Conservation (phyloP, 768 basidiomycete genomes). For the Boletus insuetus region DNA sequence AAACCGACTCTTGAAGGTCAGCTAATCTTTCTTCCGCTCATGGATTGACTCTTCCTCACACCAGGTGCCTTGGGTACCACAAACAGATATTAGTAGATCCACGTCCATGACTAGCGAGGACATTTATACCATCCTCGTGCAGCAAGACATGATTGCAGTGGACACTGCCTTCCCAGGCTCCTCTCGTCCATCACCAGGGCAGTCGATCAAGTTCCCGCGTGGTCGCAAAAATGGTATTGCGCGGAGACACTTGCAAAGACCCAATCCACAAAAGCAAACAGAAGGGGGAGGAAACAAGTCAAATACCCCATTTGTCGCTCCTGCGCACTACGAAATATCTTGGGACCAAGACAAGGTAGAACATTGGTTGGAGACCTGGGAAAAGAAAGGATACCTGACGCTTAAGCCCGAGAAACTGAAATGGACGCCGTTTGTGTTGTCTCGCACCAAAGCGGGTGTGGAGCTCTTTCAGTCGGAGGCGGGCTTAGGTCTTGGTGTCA, state of each 20-base stretch:
- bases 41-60: conserved; percentile 14
- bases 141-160: conserved; percentile 71
- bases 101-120: conserved; percentile 95
- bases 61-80: conserved; percentile 19
- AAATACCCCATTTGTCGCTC: conserved; percentile 58
- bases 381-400: conserved; percentile 72
- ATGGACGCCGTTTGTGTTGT: conserved; percentile 90
- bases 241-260: conserved; percentile 59
- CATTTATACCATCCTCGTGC: conserved; percentile 67
- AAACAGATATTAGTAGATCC: conserved; percentile 72
- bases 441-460: conserved; percentile 38
- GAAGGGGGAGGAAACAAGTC: conserved; percentile 34
- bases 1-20: conserved; percentile 73
- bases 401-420: conserved; percentile 83
- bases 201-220: conserved; percentile 71
- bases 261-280: conserved; percentile 43
- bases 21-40: conserved; percentile 19
- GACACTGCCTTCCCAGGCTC: conserved; percentile 47
- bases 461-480: conserved; percentile 25
- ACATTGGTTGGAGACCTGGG: conserved; percentile 65
- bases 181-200: conserved; percentile 68
- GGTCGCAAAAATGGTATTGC: conserved; percentile 65
- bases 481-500: conserved; percentile 12
- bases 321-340: conserved; percentile 67
- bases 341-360: conserved; percentile 71